Evolutionary conservation across 805 yeast genomes (phyloP).

Genomic region (Blastobotrys robertii): DNA sequence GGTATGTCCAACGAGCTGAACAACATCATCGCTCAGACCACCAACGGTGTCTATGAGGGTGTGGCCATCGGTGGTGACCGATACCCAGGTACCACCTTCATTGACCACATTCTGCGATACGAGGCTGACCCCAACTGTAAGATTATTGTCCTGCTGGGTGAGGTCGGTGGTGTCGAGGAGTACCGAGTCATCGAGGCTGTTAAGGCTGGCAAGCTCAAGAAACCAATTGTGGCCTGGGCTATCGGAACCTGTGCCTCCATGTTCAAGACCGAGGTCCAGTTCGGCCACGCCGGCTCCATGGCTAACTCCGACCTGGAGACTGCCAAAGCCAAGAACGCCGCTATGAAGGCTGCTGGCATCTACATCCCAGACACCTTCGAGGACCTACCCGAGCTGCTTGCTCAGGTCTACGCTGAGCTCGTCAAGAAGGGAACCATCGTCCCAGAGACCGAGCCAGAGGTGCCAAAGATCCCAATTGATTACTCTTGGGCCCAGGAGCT

Average conservation of each 20-base stretch:
- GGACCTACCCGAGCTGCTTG: conserved; percentile 33
- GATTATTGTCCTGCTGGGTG: conserved; percentile 57
- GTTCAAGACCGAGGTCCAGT: conserved; percentile 54
- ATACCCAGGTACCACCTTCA: conserved; percentile 63
- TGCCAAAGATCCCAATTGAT: conserved; percentile 39
- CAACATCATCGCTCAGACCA: conserved; percentile 36
- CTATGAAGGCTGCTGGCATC: conserved; percentile 89
- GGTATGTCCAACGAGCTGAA: conserved; percentile 41
- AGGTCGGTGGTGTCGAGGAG: conserved; percentile 66
- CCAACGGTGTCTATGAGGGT: conserved; percentile 44
- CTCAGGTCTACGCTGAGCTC: conserved; percentile 69
- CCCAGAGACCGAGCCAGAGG: conserved; percentile 34
- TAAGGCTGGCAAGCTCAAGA: conserved; percentile 51
- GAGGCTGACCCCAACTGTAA: conserved; percentile 56
- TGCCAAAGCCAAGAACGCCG: conserved; percentile 54
- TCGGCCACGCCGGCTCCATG: conserved; percentile 64
- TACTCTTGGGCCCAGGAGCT: conserved; percentile 41
- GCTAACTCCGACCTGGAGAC: conserved; percentile 64
- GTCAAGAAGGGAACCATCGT: conserved; percentile 30
- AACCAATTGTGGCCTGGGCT: conserved; percentile 65
- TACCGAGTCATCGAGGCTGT: conserved; percentile 63
- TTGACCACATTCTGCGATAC: conserved; percentile 57
- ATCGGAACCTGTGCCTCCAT: conserved; percentile 63
- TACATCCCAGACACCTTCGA: conserved; percentile 72
- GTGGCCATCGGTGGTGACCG: conserved; percentile 69